These are phyloP conservation scores for Thelonectria blattea DNA, from an alignment of 2,329 filamentous ascomycete genomes.

Conservation along the genomic window DNA sequence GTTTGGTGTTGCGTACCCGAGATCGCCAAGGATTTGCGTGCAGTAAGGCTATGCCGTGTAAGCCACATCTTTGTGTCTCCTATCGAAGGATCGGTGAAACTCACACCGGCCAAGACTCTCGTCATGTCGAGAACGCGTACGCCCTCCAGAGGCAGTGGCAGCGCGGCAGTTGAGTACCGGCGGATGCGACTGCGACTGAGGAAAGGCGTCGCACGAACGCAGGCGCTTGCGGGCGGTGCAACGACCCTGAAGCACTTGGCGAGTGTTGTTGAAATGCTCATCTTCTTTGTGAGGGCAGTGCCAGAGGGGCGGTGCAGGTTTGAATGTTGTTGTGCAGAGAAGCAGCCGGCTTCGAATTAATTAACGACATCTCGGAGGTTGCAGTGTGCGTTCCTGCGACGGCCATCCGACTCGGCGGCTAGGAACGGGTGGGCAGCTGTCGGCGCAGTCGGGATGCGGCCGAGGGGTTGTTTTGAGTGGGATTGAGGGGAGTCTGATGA, in stretches of 20 bases:
- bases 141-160: slow-evolving; percentile 73
- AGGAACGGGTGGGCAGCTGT: slow-evolving; percentile 14
- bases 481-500: neutral
- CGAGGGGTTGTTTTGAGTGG: neutral
- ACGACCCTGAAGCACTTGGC: slow-evolving; percentile 26
- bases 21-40: slow-evolving; percentile 93
- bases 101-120: slow-evolving; percentile 88
- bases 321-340: neutral
- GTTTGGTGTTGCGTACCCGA: slow-evolving; percentile 70
- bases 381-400: slow-evolving; percentile 1
- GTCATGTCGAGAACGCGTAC: slow-evolving; percentile 96
- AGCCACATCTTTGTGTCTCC: slow-evolving; percentile 14
- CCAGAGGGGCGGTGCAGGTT: slow-evolving; percentile 2
- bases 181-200: slow-evolving; percentile 25
- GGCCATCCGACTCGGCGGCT: slow-evolving; percentile 20
- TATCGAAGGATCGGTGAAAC: slow-evolving; percentile 43
- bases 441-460: slow-evolving; percentile 17
- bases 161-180: slow-evolving; percentile 40
- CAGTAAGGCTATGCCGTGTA: slow-evolving; percentile 77
- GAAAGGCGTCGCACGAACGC: slow-evolving; percentile 5
- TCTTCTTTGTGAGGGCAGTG: slow-evolving; percentile 13
- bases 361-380: slow-evolving; percentile 1
- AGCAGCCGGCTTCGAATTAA: neutral
- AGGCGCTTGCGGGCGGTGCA: slow-evolving; percentile 27
- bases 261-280: slow-evolving; percentile 27